Evolutionary conservation across 805 yeast species (phyloP).

Genomic region (Pichia eremophila): DNA sequence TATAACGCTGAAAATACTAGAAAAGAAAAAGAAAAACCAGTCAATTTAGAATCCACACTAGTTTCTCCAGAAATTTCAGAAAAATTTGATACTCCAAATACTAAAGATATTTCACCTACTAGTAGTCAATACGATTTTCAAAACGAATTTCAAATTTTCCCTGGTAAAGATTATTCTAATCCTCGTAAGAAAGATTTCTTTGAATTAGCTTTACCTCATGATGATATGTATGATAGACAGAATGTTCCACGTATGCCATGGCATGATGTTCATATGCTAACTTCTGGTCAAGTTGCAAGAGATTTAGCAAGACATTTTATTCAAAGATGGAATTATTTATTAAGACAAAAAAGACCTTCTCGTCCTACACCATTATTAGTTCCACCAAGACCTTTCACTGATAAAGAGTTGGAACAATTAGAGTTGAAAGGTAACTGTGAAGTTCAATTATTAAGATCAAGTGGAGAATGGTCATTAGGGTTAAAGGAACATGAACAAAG

Average conservation of each 20-base stretch:
- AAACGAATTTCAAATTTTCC: slow-evolving; percentile 56
- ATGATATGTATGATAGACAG: slow-evolving; percentile 81
- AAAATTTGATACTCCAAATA: background rate
- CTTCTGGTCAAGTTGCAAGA: slow-evolving; percentile 89
- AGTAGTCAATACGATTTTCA: slow-evolving; percentile 16
- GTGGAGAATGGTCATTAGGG: slow-evolving; percentile 92
- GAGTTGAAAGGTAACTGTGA: slow-evolving; percentile 82
- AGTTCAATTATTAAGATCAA: slow-evolving; percentile 78
- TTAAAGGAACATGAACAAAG: slow-evolving; percentile 76
- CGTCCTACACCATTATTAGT: slow-evolving; percentile 84
- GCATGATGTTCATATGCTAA: slow-evolving; percentile 98
- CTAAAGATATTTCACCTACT: background rate
- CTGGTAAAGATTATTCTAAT: slow-evolving; percentile 96
- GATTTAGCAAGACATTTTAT: slow-evolving; percentile 91
- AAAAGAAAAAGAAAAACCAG: background rate
- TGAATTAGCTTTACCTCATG: slow-evolving; percentile 76
- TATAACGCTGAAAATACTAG: background rate
- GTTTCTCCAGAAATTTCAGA: too few relatives aligned
- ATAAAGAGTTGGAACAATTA: slow-evolving; percentile 54
- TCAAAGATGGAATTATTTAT: slow-evolving; percentile 91
- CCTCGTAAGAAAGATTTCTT: slow-evolving; percentile 86
- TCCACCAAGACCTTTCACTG: slow-evolving; percentile 84
- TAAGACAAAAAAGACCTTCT: slow-evolving; percentile 91
- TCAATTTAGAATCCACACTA: too few relatives aligned
- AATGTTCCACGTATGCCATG: slow-evolving; percentile 93